Base-by-base conservation (phyloP, 2,329 filamentous ascomycete genomes). In the Trichoderma sp. region DNA sequence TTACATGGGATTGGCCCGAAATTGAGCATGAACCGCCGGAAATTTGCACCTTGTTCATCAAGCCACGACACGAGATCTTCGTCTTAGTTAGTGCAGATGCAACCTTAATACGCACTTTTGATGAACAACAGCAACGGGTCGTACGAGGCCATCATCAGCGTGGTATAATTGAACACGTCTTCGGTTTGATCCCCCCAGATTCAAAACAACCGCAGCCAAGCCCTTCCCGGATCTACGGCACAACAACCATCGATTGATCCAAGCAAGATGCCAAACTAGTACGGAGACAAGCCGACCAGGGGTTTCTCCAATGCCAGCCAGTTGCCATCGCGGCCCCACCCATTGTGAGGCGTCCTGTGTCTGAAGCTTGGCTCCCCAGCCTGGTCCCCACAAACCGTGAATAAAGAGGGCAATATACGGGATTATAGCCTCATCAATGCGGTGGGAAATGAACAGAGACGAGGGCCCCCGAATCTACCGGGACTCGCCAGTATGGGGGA, bases 281-380 rank as follows among this genome's bases (percentile, higher is more conserved):
- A 53, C 39, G 28, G 62, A 67, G 64, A 32, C 15, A 39, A 56
- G 9, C 32, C 5, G 51, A 26, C 64, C 32, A 57, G 51, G 64
- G 39, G 39, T 8, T 24, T 32, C 28, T 47, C 39, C 47, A 43
- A 70, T 61, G 26, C 67, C 21, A 70, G 39, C 67, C 67, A 69
- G 67, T 70, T 36, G 36, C 24, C 57, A 18, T 32, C 66, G n/a
- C 18, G 56, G 67, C 60, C 39, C 72, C 72, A 72, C 72, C 65
- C 36, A 65, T 51, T 56, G 61, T 73, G 71, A 68, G 58, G 65
- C 72, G 32, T 65, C 58, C 68, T 58, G 36, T 65, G 73, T 73
- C 72, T 73, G 73, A 66, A 26, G 64, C 70, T 68, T 58, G 21
- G 36, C 70, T 64, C 70, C 21, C 21, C 68, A 64, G 26, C 30